A percentile compares a stretch with the other conserved stretches of the same genome.
phyloP scores from a whole-genome alignment of 495 filamentous ascomycete genomes.

The Talaromyces borbonicus region DNA sequence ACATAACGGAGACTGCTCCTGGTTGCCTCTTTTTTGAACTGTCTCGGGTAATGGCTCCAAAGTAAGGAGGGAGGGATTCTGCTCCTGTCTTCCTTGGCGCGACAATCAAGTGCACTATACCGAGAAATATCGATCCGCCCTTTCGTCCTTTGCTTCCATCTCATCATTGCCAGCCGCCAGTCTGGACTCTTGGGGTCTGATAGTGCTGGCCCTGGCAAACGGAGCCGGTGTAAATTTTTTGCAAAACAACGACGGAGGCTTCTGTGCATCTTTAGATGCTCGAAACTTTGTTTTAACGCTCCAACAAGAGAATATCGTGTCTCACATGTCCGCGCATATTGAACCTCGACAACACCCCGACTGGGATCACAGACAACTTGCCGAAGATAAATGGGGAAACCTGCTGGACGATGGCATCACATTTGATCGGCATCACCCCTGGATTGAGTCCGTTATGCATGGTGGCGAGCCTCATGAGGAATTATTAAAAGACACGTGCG shows the following conservation, averaged over 20 bases:
- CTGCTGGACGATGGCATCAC: neutral
- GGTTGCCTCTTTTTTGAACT: neutral
- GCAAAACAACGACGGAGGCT: neutral
- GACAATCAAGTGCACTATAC: neutral
- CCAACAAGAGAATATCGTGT: neutral
- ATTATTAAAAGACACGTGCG: neutral
- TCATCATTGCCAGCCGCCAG: neutral
- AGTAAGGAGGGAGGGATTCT: neutral
- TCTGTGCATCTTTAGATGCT: neutral
- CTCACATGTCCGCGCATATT: neutral
- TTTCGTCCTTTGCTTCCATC: neutral
- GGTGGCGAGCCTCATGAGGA: neutral
- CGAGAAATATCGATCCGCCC: neutral
- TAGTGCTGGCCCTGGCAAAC: slow-evolving; percentile 1
- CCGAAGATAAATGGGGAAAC: neutral
- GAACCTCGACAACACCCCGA: neutral
- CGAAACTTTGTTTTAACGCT: neutral
- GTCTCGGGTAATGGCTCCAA: neutral
- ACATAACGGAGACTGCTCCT: neutral
- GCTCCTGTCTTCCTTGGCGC: neutral
- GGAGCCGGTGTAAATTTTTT: neutral
- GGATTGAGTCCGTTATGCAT: neutral
- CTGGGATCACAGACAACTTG: neutral
- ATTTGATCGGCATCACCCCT: neutral
- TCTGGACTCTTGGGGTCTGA: slow-evolving; percentile 1